Conservation (phyloP, 257 asterid genomes). For the Gentiana dahurica region DNA sequence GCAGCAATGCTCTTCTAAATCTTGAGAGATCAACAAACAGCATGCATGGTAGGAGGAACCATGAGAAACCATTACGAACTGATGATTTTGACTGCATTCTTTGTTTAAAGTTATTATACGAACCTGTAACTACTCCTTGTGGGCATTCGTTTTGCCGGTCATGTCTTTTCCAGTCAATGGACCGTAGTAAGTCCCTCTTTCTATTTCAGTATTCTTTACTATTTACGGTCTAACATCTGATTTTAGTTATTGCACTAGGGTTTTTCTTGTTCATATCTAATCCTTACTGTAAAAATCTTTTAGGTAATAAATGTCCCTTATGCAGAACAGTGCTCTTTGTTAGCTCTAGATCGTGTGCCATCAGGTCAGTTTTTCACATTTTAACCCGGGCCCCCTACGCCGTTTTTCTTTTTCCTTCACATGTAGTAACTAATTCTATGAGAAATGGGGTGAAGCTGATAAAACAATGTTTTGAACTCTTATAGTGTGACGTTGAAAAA, state of each 20-base stretch:
- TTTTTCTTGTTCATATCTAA: neutral
- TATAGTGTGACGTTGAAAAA: conserved; percentile 85
- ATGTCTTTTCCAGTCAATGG: conserved; percentile 95
- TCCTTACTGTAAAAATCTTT: conserved; percentile 6
- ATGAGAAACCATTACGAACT: conserved; percentile 49
- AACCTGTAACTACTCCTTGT: conserved; percentile 93
- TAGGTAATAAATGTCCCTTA: conserved; percentile 89
- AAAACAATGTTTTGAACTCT: conserved; percentile 5
- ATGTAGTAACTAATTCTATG: neutral
- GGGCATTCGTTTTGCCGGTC: conserved; percentile 98
- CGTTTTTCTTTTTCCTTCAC: neutral
- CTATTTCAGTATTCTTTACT: conserved; percentile 1
- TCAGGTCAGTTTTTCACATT: conserved; percentile 48
- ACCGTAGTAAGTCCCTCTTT: conserved; percentile 47
- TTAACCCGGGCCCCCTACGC: too few relatives aligned
- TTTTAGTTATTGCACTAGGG: neutral
- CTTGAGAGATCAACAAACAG: conserved; percentile 41
- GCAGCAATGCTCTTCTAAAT: conserved; percentile 53
- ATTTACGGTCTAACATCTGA: neutral
- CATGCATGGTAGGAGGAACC: conserved; percentile 39
- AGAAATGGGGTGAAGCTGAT: neutral
- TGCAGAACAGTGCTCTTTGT: conserved; percentile 88
- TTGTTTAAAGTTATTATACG: conserved; percentile 78
- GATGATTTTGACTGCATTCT: conserved; percentile 97
- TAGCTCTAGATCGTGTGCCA: conserved; percentile 72